These are phyloP conservation scores for Neonectria faginata DNA, from an alignment of 2,329 filamentous ascomycete species.

Conservation along the genomic window DNA sequence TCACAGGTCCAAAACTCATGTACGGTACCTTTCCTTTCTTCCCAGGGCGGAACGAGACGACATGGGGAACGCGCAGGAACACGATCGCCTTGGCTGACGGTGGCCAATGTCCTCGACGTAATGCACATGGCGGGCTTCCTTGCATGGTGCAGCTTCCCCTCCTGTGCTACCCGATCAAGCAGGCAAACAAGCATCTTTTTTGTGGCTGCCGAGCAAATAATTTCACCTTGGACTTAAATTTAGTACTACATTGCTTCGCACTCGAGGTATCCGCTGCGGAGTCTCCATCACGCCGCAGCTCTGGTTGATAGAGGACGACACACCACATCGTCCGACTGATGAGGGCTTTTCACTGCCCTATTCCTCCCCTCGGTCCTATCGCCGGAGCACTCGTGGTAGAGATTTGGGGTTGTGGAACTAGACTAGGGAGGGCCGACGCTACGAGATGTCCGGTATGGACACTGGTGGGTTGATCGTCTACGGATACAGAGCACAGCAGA, in stretches of 20 bases:
- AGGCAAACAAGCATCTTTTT: not conserved
- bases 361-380: slow-evolving; percentile 29
- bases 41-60: slow-evolving; percentile 23
- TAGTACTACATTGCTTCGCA: no score
- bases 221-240: not conserved
- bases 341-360: slow-evolving; percentile 33
- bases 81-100: slow-evolving; percentile 32
- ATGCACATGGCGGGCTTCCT: slow-evolving; percentile 36
- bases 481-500: slow-evolving; percentile 27
- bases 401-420: slow-evolving; percentile 35
- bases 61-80: slow-evolving; percentile 34
- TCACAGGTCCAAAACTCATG: slow-evolving; percentile 12
- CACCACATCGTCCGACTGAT: slow-evolving; percentile 21
- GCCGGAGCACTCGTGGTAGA: slow-evolving; percentile 23
- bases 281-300: slow-evolving; percentile 40
- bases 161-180: slow-evolving; percentile 24
- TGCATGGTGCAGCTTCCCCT: slow-evolving; percentile 40
- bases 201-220: slow-evolving; percentile 4
- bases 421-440: slow-evolving; percentile 29
- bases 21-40: slow-evolving; percentile 15
- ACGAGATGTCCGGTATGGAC: slow-evolving; percentile 28
- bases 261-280: slow-evolving; percentile 21
- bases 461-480: slow-evolving; percentile 16
- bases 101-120: slow-evolving; percentile 35
- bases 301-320: slow-evolving; percentile 28